These are phyloP conservation scores for Dendrobium huoshanense DNA, from an alignment of 106 monocot genomes.

Conservation along the genomic window DNA sequence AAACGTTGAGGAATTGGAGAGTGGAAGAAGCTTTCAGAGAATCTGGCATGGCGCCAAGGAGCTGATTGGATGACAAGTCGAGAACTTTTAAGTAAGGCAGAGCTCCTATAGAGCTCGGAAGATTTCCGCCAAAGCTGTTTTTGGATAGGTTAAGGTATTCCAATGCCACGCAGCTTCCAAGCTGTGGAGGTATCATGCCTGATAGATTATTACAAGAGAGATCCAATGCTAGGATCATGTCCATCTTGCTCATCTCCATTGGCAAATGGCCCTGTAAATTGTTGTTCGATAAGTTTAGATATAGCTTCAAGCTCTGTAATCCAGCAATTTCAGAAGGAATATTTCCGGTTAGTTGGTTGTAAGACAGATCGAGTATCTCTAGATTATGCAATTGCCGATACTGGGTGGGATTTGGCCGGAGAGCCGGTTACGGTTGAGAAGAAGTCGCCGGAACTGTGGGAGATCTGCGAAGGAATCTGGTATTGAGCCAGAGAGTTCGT, in stretches of 20 bases:
- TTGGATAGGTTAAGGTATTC: constrained; percentile 77
- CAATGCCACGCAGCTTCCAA: constrained; percentile 66
- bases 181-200: constrained; percentile 61
- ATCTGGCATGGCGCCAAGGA: constrained; percentile 44
- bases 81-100: constrained; percentile 50
- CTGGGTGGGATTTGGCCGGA: constrained; percentile 50
- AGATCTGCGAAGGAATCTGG: constrained; percentile 50
- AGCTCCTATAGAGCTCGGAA: constrained; percentile 44
- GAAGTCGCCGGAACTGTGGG: constrained; percentile 44
- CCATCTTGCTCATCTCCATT: constrained; percentile 64
- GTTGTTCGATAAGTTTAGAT: constrained; percentile 76
- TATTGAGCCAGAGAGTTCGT: constrained; percentile 50
- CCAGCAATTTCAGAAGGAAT: constrained; percentile 48
- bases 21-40: constrained; percentile 41
- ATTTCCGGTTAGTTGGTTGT: constrained; percentile 52
- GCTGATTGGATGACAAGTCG: constrained; percentile 53
- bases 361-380: constrained; percentile 74
- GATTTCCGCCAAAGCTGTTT: constrained; percentile 38
- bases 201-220: constrained; percentile 65
- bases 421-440: constrained; percentile 63
- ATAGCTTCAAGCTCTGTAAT: constrained; percentile 34
- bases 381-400: constrained; percentile 58
- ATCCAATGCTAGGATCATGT: constrained; percentile 65
- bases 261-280: constrained; percentile 51
- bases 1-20: constrained; percentile 55